Evolutionary conservation across 129 eudicot species (phyloP).

Genomic region (Flaveria sonorensis): DNA sequence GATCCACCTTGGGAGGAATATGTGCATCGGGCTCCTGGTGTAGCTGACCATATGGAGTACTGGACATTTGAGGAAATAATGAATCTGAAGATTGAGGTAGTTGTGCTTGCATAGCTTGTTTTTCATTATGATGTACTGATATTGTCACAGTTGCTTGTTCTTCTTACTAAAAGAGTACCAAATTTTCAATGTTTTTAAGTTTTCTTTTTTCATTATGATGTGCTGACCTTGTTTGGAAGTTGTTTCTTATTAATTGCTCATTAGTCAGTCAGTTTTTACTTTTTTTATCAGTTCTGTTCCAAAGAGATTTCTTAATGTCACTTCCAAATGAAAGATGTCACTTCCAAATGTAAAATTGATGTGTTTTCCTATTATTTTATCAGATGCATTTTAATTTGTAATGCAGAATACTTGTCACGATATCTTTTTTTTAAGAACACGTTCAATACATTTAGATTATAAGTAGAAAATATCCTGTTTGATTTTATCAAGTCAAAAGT

Average conservation of each 20-base stretch:
- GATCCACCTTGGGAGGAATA: slow-evolving; percentile 99
- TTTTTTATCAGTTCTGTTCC: not conserved
- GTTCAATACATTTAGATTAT: not conserved
- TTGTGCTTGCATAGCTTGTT: not conserved
- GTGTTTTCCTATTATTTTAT: not conserved
- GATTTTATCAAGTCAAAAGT: too few relatives aligned
- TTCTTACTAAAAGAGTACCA: too few relatives aligned
- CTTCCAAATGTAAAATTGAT: not conserved
- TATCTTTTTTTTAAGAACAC: not conserved
- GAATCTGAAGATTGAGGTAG: slow-evolving; percentile 97
- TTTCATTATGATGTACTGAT: not conserved
- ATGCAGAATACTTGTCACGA: slow-evolving; percentile 9
- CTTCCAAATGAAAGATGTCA: not conserved
- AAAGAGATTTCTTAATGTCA: not conserved
- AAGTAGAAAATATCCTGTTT: too few relatives aligned
- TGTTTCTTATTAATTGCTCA: too few relatives aligned
- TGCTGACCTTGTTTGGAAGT: too few relatives aligned
- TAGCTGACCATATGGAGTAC: slow-evolving; percentile 92
- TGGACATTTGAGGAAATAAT: slow-evolving; percentile 95
- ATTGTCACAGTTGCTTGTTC: too few relatives aligned
- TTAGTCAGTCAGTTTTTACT: not conserved
- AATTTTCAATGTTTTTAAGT: too few relatives aligned
- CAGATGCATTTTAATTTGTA: not conserved
- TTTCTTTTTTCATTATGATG: not conserved
- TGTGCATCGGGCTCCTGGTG: slow-evolving; percentile 99